Conservation (phyloP, 257 asterid genomes). For the Verbena officinalis region DNA sequence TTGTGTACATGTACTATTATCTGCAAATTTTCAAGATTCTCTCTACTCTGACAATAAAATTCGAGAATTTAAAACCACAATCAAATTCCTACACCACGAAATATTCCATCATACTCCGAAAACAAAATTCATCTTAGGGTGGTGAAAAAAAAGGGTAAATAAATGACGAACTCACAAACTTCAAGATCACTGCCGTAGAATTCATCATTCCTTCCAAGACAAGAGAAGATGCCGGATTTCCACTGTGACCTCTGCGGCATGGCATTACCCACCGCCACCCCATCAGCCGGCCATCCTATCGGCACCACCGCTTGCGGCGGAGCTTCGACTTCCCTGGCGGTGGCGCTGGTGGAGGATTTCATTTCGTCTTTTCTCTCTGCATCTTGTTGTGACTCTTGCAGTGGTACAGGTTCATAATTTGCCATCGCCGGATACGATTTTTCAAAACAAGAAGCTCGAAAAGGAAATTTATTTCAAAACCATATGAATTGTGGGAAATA, state of each 20-base stretch:
- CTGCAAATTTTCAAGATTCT: not conserved
- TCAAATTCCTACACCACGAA: not conserved
- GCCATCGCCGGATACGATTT: slow-evolving; percentile 31
- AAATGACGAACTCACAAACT: slow-evolving; percentile 54
- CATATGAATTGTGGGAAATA: not conserved
- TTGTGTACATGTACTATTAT: not conserved
- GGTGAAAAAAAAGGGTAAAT: not conserved
- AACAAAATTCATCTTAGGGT: not conserved
- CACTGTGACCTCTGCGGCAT: slow-evolving; percentile 46
- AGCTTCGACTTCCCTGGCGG: slow-evolving; percentile 32
- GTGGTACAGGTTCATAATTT: slow-evolving; percentile 39
- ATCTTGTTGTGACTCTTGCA: slow-evolving; percentile 35
- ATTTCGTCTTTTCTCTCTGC: slow-evolving; percentile 29
- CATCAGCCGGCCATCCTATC: slow-evolving; percentile 52
- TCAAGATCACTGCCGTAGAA: slow-evolving; percentile 68
- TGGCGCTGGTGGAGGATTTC: slow-evolving; percentile 31
- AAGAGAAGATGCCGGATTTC: slow-evolving; percentile 57
- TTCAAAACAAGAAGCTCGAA: not conserved
- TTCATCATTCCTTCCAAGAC: slow-evolving; percentile 59
- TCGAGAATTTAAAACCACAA: not conserved
- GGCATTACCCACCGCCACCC: slow-evolving; percentile 44
- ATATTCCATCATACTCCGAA: not conserved
- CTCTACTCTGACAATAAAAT: not conserved
- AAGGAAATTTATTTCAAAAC: not conserved
- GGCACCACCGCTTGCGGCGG: slow-evolving; percentile 40